Conservation (phyloP, 1,284 basidiomycete genomes). For the Ganoderma leucocontextum region DNA sequence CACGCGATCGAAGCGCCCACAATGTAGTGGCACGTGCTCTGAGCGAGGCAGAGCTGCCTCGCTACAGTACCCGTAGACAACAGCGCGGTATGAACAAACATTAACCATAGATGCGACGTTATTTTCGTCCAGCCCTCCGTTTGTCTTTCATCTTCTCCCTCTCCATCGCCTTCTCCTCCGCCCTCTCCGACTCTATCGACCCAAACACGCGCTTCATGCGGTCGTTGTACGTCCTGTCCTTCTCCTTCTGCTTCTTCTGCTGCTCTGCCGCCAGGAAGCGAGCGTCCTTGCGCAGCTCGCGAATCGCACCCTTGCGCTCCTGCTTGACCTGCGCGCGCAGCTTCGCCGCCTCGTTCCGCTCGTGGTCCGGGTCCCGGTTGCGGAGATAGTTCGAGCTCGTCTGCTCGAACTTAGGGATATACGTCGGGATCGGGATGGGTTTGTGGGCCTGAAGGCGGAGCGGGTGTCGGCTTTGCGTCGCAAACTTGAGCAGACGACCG, state of each 20-base stretch:
- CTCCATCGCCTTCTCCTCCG: conserved; percentile 94
- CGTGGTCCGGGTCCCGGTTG: conserved; percentile 90
- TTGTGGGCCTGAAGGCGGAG: conserved; percentile 94
- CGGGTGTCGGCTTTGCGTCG: conserved; percentile 77
- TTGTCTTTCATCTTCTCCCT: conserved; percentile 83
- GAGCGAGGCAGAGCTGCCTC: background rate
- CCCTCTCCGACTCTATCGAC: conserved; percentile 88
- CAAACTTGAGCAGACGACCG: conserved; percentile 75
- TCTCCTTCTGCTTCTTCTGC: conserved; percentile 84
- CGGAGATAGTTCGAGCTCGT: conserved; percentile 84
- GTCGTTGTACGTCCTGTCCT: conserved; percentile 81
- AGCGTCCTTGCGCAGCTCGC: conserved; percentile 96
- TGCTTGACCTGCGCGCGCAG: conserved; percentile 92
- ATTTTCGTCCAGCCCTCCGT: conserved; percentile 77
- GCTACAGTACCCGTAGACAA: background rate
- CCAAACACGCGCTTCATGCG: conserved; percentile 87
- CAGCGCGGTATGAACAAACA: background rate
- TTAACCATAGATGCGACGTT: conserved; percentile 16
- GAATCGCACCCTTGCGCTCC: conserved; percentile 96
- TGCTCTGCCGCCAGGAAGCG: conserved; percentile 91
- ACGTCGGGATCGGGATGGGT: conserved; percentile 93
- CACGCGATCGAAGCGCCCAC: background rate
- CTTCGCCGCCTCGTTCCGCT: conserved; percentile 89
- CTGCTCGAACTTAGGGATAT: conserved; percentile 93
- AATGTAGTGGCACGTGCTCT: background rate